A percentile compares a stretch with the other conserved stretches of the same genome.
These are phyloP conservation scores for Straminergon stramineum DNA, from an alignment of 225 moss, liverwort and hornwort genomes.

Conservation along the genomic window DNA sequence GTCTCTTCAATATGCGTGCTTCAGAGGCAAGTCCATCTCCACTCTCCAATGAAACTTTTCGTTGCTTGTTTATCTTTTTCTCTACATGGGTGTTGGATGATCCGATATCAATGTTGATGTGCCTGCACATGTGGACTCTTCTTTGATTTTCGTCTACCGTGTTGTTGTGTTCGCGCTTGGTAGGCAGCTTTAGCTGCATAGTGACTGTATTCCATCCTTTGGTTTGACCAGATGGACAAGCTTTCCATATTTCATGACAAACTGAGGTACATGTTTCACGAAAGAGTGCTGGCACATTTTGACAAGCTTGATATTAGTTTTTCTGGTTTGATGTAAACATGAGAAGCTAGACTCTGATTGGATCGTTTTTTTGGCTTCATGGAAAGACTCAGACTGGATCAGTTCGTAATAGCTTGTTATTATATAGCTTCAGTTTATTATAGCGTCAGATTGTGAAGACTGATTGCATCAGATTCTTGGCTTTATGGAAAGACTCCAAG, in stretches of 20 bases:
- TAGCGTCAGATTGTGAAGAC: too few relatives aligned
- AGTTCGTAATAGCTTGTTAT: too few relatives aligned
- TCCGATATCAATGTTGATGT: not conserved
- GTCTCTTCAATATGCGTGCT: not conserved
- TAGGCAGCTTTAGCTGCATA: not conserved
- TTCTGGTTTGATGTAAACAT: not conserved
- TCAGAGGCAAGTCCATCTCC: not conserved
- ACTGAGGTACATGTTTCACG: too few relatives aligned
- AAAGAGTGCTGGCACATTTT: not conserved
- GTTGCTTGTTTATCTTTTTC: not conserved
- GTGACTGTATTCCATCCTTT: too few relatives aligned
- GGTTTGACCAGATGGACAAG: not conserved
- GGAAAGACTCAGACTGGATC: too few relatives aligned
- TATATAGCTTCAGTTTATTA: too few relatives aligned
- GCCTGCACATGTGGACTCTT: not conserved
- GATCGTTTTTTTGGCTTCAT: too few relatives aligned
- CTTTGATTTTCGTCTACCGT: not conserved
- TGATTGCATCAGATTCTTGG: too few relatives aligned
- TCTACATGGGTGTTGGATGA: not conserved
- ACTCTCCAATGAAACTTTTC: not conserved
- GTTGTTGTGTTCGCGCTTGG: not conserved
- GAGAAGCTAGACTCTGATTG: too few relatives aligned
- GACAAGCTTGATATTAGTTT: not conserved
- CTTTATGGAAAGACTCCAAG: too few relatives aligned
- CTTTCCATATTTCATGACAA: not conserved